phyloP scores from a whole-genome alignment of 768 basidiomycete genomes.

The Floccularia luteovirens region DNA sequence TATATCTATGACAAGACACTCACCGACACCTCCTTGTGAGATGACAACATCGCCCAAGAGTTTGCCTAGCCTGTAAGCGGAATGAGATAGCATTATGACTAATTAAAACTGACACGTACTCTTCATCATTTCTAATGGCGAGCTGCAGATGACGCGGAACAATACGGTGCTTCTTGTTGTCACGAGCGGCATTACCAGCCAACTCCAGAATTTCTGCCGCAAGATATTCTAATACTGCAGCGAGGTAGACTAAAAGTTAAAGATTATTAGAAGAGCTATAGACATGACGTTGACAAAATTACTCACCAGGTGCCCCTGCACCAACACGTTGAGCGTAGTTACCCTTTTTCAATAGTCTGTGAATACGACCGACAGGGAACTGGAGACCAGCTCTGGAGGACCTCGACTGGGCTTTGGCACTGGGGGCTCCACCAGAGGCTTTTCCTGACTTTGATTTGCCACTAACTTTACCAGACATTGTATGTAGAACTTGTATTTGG shows the following conservation, averaged over 20 bases:
- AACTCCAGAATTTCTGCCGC: slow-evolving; percentile 92
- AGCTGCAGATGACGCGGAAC: slow-evolving; percentile 90
- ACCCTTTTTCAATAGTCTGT: slow-evolving; percentile 81
- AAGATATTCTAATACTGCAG: slow-evolving; percentile 87
- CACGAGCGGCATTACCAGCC: slow-evolving; percentile 79
- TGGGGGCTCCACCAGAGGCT: slow-evolving; percentile 44
- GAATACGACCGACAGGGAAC: slow-evolving; percentile 91
- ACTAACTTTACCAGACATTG: slow-evolving; percentile 35
- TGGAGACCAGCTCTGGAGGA: slow-evolving; percentile 72
- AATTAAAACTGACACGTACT: slow-evolving; percentile 28
- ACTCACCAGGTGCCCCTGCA: slow-evolving; percentile 76
- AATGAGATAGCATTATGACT: neutral
- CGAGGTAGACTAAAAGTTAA: slow-evolving; percentile 73
- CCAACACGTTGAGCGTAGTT: slow-evolving; percentile 87
- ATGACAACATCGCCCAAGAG: slow-evolving; percentile 84
- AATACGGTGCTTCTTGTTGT: slow-evolving; percentile 90
- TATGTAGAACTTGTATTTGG: too few relatives aligned
- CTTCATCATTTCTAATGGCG: slow-evolving; percentile 88
- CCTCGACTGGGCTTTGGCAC: slow-evolving; percentile 58
- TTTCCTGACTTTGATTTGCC: slow-evolving; percentile 34
- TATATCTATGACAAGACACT: slow-evolving; percentile 7
- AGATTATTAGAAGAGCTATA: neutral
- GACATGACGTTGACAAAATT: neutral
- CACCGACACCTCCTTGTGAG: slow-evolving; percentile 81
- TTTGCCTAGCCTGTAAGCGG: slow-evolving; percentile 50